Conservation (phyloP, 345 rosid genomes). For the Dovyalis caffra region DNA sequence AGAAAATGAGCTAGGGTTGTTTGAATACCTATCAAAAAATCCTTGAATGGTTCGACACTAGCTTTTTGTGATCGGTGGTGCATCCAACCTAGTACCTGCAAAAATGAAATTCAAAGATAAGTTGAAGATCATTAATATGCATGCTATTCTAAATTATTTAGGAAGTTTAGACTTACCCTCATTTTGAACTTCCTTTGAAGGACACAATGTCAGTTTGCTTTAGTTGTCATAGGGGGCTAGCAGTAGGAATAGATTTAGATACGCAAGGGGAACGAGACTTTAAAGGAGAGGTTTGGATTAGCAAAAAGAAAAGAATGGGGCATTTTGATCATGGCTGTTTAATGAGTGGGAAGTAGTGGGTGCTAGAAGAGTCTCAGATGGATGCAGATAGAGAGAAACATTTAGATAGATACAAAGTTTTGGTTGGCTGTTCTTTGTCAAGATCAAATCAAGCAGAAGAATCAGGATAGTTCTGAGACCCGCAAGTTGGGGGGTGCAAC, state of each 20-base stretch:
- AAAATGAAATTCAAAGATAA: slow-evolving; percentile 34
- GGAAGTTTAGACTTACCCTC: slow-evolving; percentile 55
- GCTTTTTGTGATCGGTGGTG: slow-evolving; percentile 51
- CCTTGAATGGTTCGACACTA: slow-evolving; percentile 55
- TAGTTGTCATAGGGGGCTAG: slow-evolving; percentile 31
- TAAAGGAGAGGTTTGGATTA: slow-evolving; percentile 30
- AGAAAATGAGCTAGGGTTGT: slow-evolving; percentile 22
- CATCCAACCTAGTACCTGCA: slow-evolving; percentile 87
- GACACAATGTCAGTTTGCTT: slow-evolving; percentile 32
- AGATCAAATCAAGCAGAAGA: slow-evolving; percentile 54
- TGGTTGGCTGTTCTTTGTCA: slow-evolving; percentile 71
- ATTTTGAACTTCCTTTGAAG: slow-evolving; percentile 40
- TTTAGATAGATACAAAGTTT: slow-evolving; percentile 66
- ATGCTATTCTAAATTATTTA: slow-evolving; percentile 20
- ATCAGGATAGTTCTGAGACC: slow-evolving; percentile 33
- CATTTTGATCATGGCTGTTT: slow-evolving; percentile 23
- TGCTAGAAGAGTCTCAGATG: slow-evolving; percentile 44
- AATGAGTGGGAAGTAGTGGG: slow-evolving; percentile 35
- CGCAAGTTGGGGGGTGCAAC: slow-evolving; percentile 31
- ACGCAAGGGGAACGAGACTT: slow-evolving; percentile 25
- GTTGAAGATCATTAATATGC: slow-evolving; percentile 23
- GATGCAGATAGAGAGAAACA: slow-evolving; percentile 52
- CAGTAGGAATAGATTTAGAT: slow-evolving; percentile 25
- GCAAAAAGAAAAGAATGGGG: slow-evolving; percentile 22
- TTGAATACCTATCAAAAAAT: slow-evolving; percentile 56